Evolutionary conservation across 2,329 filamentous ascomycete genomes (phyloP).

Genomic region (Aspergillus floridensis): DNA sequence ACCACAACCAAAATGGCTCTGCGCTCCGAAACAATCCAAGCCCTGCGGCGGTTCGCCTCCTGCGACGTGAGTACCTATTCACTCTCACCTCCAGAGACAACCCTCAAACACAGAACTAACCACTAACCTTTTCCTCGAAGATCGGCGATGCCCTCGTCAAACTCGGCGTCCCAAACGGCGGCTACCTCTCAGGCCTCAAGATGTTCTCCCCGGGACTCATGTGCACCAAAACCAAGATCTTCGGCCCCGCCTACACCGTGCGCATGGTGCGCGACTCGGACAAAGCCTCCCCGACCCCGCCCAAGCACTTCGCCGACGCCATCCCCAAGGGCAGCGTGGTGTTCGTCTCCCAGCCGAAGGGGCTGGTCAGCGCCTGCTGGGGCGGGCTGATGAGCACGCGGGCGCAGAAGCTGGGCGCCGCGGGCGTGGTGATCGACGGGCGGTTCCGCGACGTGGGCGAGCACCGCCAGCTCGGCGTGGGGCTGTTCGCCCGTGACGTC

Average conservation of each 20-base stretch:
- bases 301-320: conserved; percentile 37
- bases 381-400: conserved; percentile 42
- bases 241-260: conserved; percentile 32
- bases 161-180: conserved; percentile 32
- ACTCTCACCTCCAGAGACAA: no score
- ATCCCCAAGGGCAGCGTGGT: conserved; percentile 35
- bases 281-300: conserved; percentile 29
- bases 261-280: conserved; percentile 35
- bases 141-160: conserved; percentile 38
- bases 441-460: conserved; percentile 39
- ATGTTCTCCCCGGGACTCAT: conserved; percentile 30
- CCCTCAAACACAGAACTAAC: no score
- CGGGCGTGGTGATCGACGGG: conserved; percentile 41
- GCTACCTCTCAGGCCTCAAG: conserved; percentile 34
- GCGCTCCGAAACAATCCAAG: conserved; percentile 14
- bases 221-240: conserved; percentile 23
- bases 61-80: conserved; percentile 7
- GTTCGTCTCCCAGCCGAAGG: conserved; percentile 38
- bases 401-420: conserved; percentile 33
- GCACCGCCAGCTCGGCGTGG: conserved; percentile 27
- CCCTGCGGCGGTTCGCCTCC: conserved; percentile 7
- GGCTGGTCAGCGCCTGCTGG: conserved; percentile 34
- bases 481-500: conserved; percentile 33
- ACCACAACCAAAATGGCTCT: no score
- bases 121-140: conserved; percentile 10